Evolutionary conservation across 1,284 basidiomycete species (phyloP), one percentile per base, ranked within the genome.

Genomic region (Caloboletus inedulis): DNA sequence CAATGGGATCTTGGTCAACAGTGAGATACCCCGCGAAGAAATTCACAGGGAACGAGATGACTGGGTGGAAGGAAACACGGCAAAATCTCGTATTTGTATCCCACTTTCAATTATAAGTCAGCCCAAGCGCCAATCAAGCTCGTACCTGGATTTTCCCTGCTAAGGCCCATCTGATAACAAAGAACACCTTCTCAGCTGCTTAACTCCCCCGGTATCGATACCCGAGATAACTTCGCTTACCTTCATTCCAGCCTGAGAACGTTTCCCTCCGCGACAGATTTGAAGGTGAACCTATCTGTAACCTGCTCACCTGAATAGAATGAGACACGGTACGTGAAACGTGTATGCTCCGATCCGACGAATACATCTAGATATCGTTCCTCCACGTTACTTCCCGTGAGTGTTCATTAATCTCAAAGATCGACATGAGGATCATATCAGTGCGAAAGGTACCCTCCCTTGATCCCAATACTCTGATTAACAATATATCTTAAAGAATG

Each of bases 151-250:
- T n/a, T 35, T 23, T 31, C 30, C 34, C 7, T 35, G 30, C 21
- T 14, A 36, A 19, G 27, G 25, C 49, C n/a, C n/a, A 23, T 8
- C 43, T 36, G 40, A 45, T 45, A 42, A 39, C 25, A 18, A 18
- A 43, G 21, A 13, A 6, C 2, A 45, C 2, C n/a, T 29, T 27
- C 5, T 25, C 30, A 60, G 36, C 14, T 42, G n/a, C 9, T 37
- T 23, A 29, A 37, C 8, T 2, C 12, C 35, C n/a, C 18, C n/a
- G n/a, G n/a, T n/a, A 40, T 47, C 21, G 27, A 27, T 36, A 45
- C 12, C 23, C 36, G 35, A 43, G 27, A 59, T 41, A 27, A 43
- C 9, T 53, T 54, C 43, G 42, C 51, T 59, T 49, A 39, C 52
- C 47, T 43, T 2, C 30, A 39, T 33, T 30, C 14, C 27, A 43